Evolutionary conservation across 1,284 basidiomycete species (phyloP), one percentile per base, ranked within the genome.

Genomic region (Phylloporus gajari): DNA sequence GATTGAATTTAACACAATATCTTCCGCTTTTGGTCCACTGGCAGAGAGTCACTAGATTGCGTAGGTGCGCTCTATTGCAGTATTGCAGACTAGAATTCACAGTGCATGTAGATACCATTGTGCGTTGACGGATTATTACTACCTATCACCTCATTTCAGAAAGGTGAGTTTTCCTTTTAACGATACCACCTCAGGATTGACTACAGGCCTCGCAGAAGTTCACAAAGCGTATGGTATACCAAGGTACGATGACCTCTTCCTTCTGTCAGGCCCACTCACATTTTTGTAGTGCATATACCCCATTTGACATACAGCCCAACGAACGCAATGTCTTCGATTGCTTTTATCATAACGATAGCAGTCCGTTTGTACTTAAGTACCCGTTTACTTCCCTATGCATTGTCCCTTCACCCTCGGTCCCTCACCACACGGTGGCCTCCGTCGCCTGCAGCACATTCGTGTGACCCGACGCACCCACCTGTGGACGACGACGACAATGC

Each of bases 1-100:
- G 85, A 97, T 99, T 68, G 98, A 99, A 83, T 98, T 99, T 85
- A 99, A 99, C 82, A 99, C 97, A 8, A 97, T 99, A 75, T 96
- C 97, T 1, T 91, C 94, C 0, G 97, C 95, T 2, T 98, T 99
- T 80, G 97, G 97, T 2, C 83, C 92, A 1, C 86, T 99, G 21
- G 95, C 94, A 5, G 89, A 96, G 88, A 59, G 89, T 91, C 12
- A 89, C 93, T 25, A 89, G 90, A 35, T 83, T 99, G 79, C 97
- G 99, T 83, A 87, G 90, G 95, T 96, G 44, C n/a, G 73, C 11
- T 85, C 23, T 44, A 12, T 27, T 21, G 6, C 53, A 30, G 11
- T 13, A 53, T 44, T n/a, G 9, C 9, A 21, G 38, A 61, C 72
- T 38, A 58, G 2, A 92, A 91, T 76, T 89, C 96, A n/a, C n/a